These are phyloP conservation scores for Calycina marina DNA, from an alignment of 2,329 filamentous ascomycete species.

Conservation along the genomic window DNA sequence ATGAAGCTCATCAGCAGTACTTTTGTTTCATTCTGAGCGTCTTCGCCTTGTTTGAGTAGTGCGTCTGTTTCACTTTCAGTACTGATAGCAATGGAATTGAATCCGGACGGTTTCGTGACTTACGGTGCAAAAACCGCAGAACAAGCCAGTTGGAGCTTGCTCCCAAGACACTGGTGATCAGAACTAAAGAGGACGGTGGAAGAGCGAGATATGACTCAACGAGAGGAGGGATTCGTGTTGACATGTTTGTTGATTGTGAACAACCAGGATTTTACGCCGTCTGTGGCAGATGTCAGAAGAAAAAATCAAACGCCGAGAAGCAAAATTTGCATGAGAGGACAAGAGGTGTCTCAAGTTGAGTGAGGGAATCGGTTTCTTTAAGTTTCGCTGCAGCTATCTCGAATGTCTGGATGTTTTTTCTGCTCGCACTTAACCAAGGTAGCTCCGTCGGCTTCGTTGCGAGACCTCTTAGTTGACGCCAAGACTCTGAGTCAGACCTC, in stretches of 20 bases:
- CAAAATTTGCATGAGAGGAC: too few relatives aligned
- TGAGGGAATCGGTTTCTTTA: too few relatives aligned
- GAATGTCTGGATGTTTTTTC: too few relatives aligned
- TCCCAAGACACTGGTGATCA: conserved; percentile 54
- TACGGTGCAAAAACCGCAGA: conserved; percentile 33
- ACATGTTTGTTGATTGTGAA: conserved; percentile 8
- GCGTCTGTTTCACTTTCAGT: background rate
- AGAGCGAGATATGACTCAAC: conserved; percentile 49
- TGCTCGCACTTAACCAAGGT: too few relatives aligned
- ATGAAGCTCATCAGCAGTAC: conserved; percentile 76
- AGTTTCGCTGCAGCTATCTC: too few relatives aligned
- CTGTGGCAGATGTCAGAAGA: too few relatives aligned
- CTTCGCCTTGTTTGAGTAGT: conserved; percentile 17
- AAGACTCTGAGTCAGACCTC: too few relatives aligned
- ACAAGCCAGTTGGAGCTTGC: conserved; percentile 53
- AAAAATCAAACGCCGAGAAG: background rate
- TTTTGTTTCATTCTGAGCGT: conserved; percentile 25
- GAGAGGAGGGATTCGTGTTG: conserved; percentile 34
- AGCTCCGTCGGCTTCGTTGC: too few relatives aligned
- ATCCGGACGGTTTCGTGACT: background rate
- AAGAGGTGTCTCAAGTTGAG: too few relatives aligned
- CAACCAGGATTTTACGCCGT: too few relatives aligned
- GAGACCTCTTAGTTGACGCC: too few relatives aligned
- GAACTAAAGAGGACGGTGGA: conserved; percentile 42
- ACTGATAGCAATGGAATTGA: too few relatives aligned